Conservation (phyloP, 2,329 filamentous ascomycete species). For the Sporothrix schenckii region DNA sequence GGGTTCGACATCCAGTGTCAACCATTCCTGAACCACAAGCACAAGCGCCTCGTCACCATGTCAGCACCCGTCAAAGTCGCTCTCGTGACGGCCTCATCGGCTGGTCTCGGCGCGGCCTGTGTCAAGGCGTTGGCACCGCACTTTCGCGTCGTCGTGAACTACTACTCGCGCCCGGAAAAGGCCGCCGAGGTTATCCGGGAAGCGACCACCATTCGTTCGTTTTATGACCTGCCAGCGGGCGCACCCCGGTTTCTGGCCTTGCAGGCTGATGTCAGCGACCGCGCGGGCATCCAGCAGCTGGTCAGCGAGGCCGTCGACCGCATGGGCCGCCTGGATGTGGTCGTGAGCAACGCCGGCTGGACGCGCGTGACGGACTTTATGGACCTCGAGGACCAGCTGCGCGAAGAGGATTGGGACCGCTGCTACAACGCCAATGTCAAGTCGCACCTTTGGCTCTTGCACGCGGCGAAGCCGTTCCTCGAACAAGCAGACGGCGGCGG, state of each 20-base stretch:
- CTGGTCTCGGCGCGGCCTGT: slow-evolving; percentile 68
- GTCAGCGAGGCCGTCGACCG: slow-evolving; percentile 61
- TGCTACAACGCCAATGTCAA: slow-evolving; percentile 66
- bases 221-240: slow-evolving; percentile 46
- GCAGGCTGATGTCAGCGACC: slow-evolving; percentile 67
- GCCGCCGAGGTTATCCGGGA: slow-evolving; percentile 62
- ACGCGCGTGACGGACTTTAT: slow-evolving; percentile 50
- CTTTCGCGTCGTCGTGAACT: slow-evolving; percentile 77
- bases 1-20: too few relatives aligned
- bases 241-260: slow-evolving; percentile 51
- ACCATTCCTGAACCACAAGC: background rate
- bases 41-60: background rate
- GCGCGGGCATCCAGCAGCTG: slow-evolving; percentile 60
- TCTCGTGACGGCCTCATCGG: slow-evolving; percentile 55
- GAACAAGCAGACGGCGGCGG: slow-evolving; percentile 56
- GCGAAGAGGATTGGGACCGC: slow-evolving; percentile 62
- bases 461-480: slow-evolving; percentile 56
- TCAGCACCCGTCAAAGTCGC: slow-evolving; percentile 38
- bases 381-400: slow-evolving; percentile 55
- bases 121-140: slow-evolving; percentile 55
- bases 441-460: slow-evolving; percentile 61
- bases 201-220: slow-evolving; percentile 32
- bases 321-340: slow-evolving; percentile 72
- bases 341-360: slow-evolving; percentile 74
- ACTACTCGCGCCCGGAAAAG: slow-evolving; percentile 61